These are phyloP conservation scores for Sphagnum fallax DNA, from an alignment of 228 moss, liverwort and hornwort genomes.

Conservation along the genomic window DNA sequence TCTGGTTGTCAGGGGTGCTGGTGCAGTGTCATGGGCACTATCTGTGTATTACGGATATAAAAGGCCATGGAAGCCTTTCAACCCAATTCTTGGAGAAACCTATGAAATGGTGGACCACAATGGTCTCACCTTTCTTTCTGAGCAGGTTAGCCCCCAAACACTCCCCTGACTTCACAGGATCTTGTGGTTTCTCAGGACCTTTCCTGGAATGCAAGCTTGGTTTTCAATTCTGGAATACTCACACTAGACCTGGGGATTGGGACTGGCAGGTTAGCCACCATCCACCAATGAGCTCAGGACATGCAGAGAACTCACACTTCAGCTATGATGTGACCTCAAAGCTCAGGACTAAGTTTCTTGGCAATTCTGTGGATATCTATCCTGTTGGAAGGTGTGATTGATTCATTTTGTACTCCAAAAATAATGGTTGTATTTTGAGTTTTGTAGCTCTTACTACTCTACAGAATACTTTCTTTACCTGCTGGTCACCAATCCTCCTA, in stretches of 20 bases:
- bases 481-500: no score
- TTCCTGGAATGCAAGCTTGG: background rate
- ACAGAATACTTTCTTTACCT: background rate
- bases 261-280: constrained; percentile 74
- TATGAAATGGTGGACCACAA: constrained; percentile 90
- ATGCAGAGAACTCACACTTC: constrained; percentile 90
- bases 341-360: constrained; percentile 89
- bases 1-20: background rate
- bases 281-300: constrained; percentile 88
- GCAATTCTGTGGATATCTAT: constrained; percentile 83
- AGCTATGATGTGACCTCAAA: constrained; percentile 86
- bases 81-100: constrained; percentile 94
- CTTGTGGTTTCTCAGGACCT: background rate
- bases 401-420: background rate
- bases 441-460: background rate
- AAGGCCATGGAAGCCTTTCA: constrained; percentile 88
- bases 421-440: background rate
- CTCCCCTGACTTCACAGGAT: background rate
- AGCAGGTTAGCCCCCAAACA: constrained; percentile 47
- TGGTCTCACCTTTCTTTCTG: constrained; percentile 70
- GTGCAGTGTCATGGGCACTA: constrained; percentile 64
- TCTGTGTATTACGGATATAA: constrained; percentile 81
- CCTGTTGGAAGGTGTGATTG: constrained; percentile 66
- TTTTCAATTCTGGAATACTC: background rate
- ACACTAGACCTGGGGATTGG: background rate